Conservation (phyloP, 192 early-diverging fungal species). For the Phlyctochytrium planicorne region DNA sequence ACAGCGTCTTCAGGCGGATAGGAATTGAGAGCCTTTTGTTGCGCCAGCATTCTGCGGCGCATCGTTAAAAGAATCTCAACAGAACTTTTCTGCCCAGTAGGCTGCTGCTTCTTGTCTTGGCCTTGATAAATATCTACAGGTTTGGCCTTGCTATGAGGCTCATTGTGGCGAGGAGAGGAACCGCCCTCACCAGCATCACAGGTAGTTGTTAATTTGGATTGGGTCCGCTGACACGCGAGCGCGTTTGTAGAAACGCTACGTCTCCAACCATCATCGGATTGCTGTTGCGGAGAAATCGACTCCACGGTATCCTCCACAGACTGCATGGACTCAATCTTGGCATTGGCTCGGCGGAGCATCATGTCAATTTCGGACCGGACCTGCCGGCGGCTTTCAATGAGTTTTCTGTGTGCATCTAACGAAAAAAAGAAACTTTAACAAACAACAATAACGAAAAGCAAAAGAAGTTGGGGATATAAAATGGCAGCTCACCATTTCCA, state of each 20-base stretch:
- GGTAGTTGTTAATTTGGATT: too few relatives aligned
- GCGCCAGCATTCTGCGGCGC: background rate
- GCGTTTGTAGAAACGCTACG: background rate
- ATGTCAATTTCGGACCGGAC: background rate
- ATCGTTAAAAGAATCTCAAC: background rate
- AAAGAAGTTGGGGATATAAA: background rate
- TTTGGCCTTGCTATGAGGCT: background rate
- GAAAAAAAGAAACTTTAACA: background rate
- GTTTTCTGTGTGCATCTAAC: background rate
- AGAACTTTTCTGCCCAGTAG: background rate
- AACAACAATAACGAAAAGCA: background rate
- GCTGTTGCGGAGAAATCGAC: background rate
- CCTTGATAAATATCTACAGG: background rate
- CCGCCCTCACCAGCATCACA: background rate
- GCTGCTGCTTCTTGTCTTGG: background rate
- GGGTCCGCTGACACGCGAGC: too few relatives aligned
- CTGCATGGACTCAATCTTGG: background rate
- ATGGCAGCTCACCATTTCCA: too few relatives aligned
- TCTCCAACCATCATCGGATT: background rate
- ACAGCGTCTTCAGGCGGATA: constrained; percentile 1
- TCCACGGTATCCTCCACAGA: background rate
- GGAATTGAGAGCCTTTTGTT: background rate
- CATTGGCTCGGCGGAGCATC: background rate
- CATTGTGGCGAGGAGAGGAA: background rate
- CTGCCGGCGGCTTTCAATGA: background rate